Percentiles rank a stretch among this genome's conserved stretches.
Conservation (phyloP, 345 rosid species). For the Salix arbutifolia region DNA sequence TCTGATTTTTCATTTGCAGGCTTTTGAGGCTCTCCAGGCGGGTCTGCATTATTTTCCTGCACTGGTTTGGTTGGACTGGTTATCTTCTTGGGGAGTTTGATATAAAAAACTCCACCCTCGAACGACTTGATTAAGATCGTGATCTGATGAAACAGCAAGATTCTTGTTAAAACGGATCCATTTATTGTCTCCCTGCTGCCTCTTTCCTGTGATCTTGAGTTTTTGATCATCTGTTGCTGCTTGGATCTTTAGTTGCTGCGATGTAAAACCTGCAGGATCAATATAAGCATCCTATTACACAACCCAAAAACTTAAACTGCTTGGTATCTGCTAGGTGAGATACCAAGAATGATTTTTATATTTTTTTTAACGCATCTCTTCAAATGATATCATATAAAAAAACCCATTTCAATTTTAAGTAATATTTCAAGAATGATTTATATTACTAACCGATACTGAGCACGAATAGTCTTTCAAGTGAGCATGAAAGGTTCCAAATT, state of each 20-base stretch:
- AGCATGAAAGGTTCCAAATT: neutral
- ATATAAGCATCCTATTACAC: neutral
- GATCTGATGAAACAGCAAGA: slow-evolving; percentile 24
- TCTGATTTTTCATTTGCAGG: neutral
- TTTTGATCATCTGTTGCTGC: slow-evolving; percentile 11
- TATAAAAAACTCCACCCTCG: slow-evolving; percentile 20
- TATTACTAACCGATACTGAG: too few species aligned
- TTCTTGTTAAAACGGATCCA: slow-evolving; percentile 32
- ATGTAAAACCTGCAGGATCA: slow-evolving; percentile 29
- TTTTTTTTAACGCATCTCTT: too few species aligned
- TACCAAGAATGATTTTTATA: too few species aligned
- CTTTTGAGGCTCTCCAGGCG: neutral
- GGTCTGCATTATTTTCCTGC: neutral
- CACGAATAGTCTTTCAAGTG: neutral
- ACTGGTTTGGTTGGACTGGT: neutral
- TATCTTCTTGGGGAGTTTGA: slow-evolving; percentile 34
- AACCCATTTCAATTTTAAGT: too few species aligned
- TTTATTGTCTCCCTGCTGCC: slow-evolving; percentile 18
- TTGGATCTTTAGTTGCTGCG: slow-evolving; percentile 46
- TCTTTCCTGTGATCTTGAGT: slow-evolving; percentile 42
- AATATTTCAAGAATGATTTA: too few species aligned
- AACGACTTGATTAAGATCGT: slow-evolving; percentile 24
- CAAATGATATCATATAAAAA: too few species aligned
- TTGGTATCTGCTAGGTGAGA: too few species aligned
- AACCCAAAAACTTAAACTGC: too few species aligned